Evolutionary conservation across 176 grass and related monocot species (phyloP).

Genomic region (Thinopyrum elongatum): DNA sequence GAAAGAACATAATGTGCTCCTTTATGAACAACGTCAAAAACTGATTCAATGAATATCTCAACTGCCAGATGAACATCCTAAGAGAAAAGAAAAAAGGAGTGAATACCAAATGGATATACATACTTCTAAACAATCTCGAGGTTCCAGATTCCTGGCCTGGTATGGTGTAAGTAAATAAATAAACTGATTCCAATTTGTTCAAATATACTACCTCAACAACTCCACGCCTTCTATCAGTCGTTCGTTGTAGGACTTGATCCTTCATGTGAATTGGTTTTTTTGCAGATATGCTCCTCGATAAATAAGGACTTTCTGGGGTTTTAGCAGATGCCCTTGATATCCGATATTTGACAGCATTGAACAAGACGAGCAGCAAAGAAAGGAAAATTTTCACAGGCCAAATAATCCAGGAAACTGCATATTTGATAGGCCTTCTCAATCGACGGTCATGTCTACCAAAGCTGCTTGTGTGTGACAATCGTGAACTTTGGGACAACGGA

Average conservation of each 20-base stretch:
- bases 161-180: constrained; percentile 19
- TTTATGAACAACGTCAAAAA: constrained; percentile 81
- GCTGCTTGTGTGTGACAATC: constrained; percentile 70
- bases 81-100: background rate
- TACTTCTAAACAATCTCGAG: constrained; percentile 9
- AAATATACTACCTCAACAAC: constrained; percentile 75
- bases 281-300: constrained; percentile 20
- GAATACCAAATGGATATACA: constrained; percentile 9
- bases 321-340: constrained; percentile 36
- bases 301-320: constrained; percentile 28
- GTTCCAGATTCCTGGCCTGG: background rate
- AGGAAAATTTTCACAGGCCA: constrained; percentile 69
- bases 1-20: constrained; percentile 85
- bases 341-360: constrained; percentile 53
- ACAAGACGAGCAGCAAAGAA: constrained; percentile 55
- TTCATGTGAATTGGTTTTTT: constrained; percentile 61
- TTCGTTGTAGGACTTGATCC: constrained; percentile 72
- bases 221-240: constrained; percentile 88
- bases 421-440: constrained; percentile 56
- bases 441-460: constrained; percentile 63
- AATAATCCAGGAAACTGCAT: constrained; percentile 76
- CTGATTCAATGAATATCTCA: constrained; percentile 95
- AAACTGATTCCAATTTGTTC: background rate
- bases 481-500: constrained; percentile 79
- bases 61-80: constrained; percentile 95